Conservation (phyloP, 108 stramenopile species). For the Skeletonema menzelii region DNA sequence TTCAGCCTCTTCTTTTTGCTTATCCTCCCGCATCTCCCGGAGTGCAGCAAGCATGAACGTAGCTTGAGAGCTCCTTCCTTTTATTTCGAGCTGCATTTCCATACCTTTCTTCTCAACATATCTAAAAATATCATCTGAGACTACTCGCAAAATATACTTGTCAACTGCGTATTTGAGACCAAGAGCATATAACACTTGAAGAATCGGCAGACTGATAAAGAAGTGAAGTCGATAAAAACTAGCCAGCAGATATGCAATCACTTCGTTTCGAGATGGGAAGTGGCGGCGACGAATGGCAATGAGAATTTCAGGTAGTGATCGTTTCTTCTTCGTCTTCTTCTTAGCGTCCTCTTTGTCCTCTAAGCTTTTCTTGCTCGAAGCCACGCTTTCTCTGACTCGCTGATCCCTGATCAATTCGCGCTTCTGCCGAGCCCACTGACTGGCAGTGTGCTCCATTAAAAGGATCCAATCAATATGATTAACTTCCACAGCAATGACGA, state of each 20-base stretch:
- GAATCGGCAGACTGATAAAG: constrained; percentile 62
- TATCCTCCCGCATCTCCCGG: constrained; percentile 69
- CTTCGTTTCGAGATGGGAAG: constrained; percentile 60
- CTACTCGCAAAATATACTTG: constrained; percentile 61
- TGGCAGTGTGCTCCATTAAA: constrained; percentile 56
- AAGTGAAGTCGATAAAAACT: constrained; percentile 62
- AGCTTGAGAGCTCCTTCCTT: constrained; percentile 52
- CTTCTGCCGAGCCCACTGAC: constrained; percentile 33
- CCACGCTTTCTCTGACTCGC: constrained; percentile 5
- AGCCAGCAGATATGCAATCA: constrained; percentile 51
- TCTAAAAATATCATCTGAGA: constrained; percentile 74
- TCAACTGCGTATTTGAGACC: constrained; percentile 51
- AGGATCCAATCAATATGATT: constrained; percentile 64
- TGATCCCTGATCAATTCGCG: constrained; percentile 29
- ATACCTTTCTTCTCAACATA: constrained; percentile 83
- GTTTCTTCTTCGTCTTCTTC: constrained; percentile 19
- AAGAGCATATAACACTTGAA: constrained; percentile 52
- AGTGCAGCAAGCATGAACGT: constrained; percentile 80
- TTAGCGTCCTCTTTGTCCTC: background rate
- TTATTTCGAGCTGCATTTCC: constrained; percentile 81
- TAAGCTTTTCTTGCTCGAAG: constrained; percentile 5
- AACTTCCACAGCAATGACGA: constrained; percentile 79
- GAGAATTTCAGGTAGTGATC: constrained; percentile 9
- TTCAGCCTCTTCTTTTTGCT: constrained; percentile 39
- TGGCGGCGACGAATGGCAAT: background rate